A percentile compares a stretch with the other conserved stretches of the same genome.
Evolutionary conservation across 208 protist species (phyloP).

Genomic region (Sergeia podlipaevii): DNA sequence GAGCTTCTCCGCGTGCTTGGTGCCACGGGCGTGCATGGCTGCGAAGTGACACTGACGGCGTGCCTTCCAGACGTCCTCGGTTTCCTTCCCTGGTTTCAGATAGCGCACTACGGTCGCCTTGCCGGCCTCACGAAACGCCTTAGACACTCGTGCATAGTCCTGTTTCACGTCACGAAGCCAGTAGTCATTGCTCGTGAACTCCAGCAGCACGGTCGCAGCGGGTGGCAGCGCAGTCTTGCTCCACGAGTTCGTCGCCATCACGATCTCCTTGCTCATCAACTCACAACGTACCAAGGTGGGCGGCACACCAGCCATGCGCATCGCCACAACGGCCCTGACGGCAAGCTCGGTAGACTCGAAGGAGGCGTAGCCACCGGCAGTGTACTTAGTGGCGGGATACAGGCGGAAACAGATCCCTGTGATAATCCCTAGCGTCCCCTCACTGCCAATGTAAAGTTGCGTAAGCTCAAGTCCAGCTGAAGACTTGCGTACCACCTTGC

Average conservation of each 20-base stretch:
- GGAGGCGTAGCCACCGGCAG: slow-evolving; percentile 30
- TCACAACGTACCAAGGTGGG: slow-evolving; percentile 68
- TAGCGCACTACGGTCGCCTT: slow-evolving; percentile 24
- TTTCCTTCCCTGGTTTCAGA: slow-evolving; percentile 32
- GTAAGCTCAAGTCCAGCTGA: slow-evolving; percentile 90
- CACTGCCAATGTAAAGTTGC: slow-evolving; percentile 83
- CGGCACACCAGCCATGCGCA: slow-evolving; percentile 41
- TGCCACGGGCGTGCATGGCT: slow-evolving; percentile 18
- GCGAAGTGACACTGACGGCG: slow-evolving; percentile 33
- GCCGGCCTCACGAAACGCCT: slow-evolving; percentile 26
- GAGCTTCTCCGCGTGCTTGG: slow-evolving; percentile 18
- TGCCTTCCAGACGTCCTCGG: slow-evolving; percentile 31
- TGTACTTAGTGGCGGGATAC: slow-evolving; percentile 34
- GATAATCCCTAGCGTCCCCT: slow-evolving; percentile 89
- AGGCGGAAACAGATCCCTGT: slow-evolving; percentile 72
- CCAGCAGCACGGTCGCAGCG: slow-evolving; percentile 67
- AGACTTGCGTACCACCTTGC: slow-evolving; percentile 73
- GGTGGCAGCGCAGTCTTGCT: slow-evolving; percentile 30
- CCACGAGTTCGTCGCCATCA: slow-evolving; percentile 48
- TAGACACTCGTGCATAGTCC: slow-evolving; percentile 38
- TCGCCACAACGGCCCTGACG: slow-evolving; percentile 36
- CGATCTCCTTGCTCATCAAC: slow-evolving; percentile 48
- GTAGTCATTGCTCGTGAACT: slow-evolving; percentile 56
- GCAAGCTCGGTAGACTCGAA: slow-evolving; percentile 50
- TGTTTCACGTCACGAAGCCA: slow-evolving; percentile 49